Percentiles rank a stretch among this genome's conserved stretches.
phyloP scores from a whole-genome alignment of 345 rosid species.

The Chamaenerion angustifolium region DNA sequence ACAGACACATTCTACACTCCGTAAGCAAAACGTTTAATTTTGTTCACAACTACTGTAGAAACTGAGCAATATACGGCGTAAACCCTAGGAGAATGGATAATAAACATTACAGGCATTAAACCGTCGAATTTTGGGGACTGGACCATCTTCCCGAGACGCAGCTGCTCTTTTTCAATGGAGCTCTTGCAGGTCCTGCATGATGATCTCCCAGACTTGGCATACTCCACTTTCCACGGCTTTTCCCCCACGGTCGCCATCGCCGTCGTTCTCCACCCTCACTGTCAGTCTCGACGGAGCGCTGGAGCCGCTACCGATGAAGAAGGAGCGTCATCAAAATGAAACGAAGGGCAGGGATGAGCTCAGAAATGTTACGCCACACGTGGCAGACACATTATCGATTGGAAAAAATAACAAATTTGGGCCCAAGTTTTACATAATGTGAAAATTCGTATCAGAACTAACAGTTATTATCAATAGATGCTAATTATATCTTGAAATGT shows the following conservation, averaged over 20 bases:
- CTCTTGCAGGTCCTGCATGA: conserved; percentile 77
- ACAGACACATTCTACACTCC: neutral
- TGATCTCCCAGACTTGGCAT: conserved; percentile 82
- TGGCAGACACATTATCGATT: too few species aligned
- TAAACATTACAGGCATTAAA: conserved; percentile 60
- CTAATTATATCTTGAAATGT: too few species aligned
- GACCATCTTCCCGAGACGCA: conserved; percentile 86
- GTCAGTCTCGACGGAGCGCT: neutral
- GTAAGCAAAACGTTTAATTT: neutral
- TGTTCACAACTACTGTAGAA: neutral
- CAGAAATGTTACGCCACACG: too few species aligned
- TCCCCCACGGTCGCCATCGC: conserved; percentile 21
- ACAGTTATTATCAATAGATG: too few species aligned
- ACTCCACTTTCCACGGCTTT: conserved; percentile 91
- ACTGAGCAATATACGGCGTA: neutral
- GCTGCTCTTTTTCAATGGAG: conserved; percentile 45
- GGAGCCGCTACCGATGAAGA: too few species aligned
- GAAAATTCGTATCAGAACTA: too few species aligned
- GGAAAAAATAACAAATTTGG: too few species aligned
- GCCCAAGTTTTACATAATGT: too few species aligned
- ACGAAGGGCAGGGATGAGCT: too few species aligned
- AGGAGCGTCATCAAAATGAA: too few species aligned
- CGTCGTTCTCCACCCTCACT: neutral
- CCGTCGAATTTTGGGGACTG: conserved; percentile 82
- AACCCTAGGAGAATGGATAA: neutral